Conservation (phyloP, 2,329 filamentous ascomycete genomes). For the Ilyonectria mors-panacis region DNA sequence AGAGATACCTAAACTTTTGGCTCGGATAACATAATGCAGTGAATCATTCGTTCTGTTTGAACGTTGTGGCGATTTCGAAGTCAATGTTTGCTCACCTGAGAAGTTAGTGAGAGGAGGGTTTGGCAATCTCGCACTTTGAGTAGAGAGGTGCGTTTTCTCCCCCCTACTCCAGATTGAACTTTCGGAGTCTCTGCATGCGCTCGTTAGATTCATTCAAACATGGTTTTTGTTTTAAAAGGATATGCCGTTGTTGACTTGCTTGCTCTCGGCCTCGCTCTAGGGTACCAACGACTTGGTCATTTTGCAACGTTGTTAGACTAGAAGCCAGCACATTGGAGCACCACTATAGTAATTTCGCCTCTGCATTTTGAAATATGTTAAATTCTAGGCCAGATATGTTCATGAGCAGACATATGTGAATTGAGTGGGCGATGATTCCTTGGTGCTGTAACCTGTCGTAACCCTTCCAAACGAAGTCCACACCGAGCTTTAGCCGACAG, state of each 20-base stretch:
- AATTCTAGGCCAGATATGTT: too few relatives aligned
- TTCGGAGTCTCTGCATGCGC: background rate
- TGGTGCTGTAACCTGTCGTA: background rate
- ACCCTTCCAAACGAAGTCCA: background rate
- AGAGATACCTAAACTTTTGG: background rate
- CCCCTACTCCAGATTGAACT: background rate
- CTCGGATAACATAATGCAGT: slow-evolving; percentile 6
- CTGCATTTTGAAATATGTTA: background rate
- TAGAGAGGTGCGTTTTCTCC: too few relatives aligned
- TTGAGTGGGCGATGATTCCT: background rate
- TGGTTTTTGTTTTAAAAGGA: background rate
- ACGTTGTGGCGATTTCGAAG: background rate
- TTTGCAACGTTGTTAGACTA: too few relatives aligned
- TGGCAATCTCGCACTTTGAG: too few relatives aligned
- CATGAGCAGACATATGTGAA: background rate
- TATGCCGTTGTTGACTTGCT: background rate
- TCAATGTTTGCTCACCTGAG: slow-evolving; percentile 12
- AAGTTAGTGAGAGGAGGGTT: background rate
- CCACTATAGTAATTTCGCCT: background rate
- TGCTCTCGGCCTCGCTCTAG: background rate
- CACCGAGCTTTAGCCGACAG: background rate
- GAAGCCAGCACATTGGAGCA: too few relatives aligned
- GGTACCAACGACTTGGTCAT: background rate
- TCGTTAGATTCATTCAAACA: background rate
- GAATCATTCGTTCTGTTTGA: slow-evolving; percentile 1